Base-by-base conservation (phyloP, 352 stramenopile species). In the Phytopythium vexans region DNA sequence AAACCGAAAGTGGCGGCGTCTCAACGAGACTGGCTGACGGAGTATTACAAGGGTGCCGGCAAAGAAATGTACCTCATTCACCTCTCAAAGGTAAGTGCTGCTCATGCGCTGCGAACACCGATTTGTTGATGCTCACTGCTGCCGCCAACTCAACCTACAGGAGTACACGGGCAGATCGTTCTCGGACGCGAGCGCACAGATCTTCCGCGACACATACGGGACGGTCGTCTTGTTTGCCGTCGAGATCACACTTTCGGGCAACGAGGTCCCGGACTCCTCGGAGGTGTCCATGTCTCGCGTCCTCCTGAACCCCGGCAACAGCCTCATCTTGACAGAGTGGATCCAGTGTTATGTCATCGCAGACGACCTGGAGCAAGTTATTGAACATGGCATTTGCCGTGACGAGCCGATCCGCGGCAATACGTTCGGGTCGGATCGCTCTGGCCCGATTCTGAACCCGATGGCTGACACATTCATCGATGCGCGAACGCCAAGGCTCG, bases 31-130 rank as follows among this genome's bases (percentile, higher is more conserved):
- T 92, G 79, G 79, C 58, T 86, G 7, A 74, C 79, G 42, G 77
- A 92, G 46, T 94, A 94, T 53, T 92, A 89, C 53, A 68, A 80
- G 35, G 85, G 85, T 15, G 81, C 79, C 6, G 74, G 72, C 11
- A 92, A 92, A 36, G 85, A 94, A 58, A 92, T 94, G 69, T 94
- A 94, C 44, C 59, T 92, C 16, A 86, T 94, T 33, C 76, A 78
- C 37, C 62, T 92, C 8, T 90, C 78, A 12, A 89, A 87, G 69
- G 74, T 86, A 56, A 32, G 31, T 33, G 10, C 12, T 15, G 42
- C 27, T 38, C 4, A 37, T 41, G 16, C 11, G 14, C 8, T 32
- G 42, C 37, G 4, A 14, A 6, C 32, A 11, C 33, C n/a, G 14
- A 33, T 39, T 57, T 7, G 11, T n/a, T 40, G 35, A 15, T 54